Percentiles rank a stretch among this genome's conserved stretches.
These are phyloP conservation scores for Trichopus zeylanicus DNA, from an alignment of 116 monocot genomes.

Conservation along the genomic window DNA sequence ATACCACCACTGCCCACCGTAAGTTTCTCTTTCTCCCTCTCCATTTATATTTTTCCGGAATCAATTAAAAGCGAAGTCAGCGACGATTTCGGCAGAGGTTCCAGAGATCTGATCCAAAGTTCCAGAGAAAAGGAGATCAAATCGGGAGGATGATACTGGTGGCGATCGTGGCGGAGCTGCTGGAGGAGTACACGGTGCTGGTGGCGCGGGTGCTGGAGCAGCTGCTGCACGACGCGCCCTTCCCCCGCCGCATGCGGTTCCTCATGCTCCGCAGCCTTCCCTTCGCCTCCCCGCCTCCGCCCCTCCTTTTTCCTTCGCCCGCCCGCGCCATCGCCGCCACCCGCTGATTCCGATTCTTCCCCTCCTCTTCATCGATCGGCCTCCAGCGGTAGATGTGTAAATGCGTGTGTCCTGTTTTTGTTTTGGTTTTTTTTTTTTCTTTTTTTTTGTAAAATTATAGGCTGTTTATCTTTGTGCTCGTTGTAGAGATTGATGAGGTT, in stretches of 20 bases:
- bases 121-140: not conserved
- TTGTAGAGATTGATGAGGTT: no score
- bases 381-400: no score
- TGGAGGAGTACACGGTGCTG: conserved; percentile 84
- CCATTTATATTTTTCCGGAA: not conserved
- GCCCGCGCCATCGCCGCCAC: not conserved
- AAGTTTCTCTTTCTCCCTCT: not conserved
- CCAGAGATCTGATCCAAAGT: not conserved
- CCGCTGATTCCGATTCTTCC: not conserved
- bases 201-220: conserved; percentile 78
- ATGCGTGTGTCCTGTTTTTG: no score
- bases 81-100: no score
- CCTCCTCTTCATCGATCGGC: no score
- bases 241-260: conserved; percentile 75
- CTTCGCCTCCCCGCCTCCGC: conserved; percentile 41
- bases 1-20: not conserved
- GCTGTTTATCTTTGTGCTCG: no score
- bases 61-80: no score
- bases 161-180: conserved; percentile 66
- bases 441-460: no score
- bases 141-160: conserved; percentile 65
- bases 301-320: conserved; percentile 7
- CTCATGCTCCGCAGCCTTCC: conserved; percentile 69
- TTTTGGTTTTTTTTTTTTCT: no score
- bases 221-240: conserved; percentile 63